Conservation (phyloP, 176 grass and related monocot species). For the Tillandsia leiboldiana region DNA sequence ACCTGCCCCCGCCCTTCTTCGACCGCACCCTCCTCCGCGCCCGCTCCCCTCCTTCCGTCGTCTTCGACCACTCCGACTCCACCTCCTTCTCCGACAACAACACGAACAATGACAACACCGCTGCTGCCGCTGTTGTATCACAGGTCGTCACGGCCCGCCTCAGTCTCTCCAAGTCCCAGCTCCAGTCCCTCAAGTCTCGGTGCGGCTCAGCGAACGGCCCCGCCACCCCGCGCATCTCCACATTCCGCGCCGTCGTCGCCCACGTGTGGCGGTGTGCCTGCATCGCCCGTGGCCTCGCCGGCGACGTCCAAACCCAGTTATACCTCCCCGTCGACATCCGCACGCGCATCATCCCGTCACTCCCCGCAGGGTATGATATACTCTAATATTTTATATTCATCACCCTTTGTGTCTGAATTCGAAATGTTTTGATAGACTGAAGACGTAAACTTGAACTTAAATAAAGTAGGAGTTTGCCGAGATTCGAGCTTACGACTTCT, state of each 20-base stretch:
- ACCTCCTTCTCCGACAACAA: not conserved
- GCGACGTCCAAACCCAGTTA: not conserved
- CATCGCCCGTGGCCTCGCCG: conserved; percentile 1
- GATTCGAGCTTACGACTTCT: too few species aligned
- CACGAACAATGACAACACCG: not conserved
- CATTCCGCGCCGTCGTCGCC: conserved; percentile 2
- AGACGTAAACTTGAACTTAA: not conserved
- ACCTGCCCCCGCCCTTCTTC: not conserved
- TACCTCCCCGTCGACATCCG: conserved; percentile 5
- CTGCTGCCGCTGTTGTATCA: not conserved
- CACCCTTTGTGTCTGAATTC: not conserved
- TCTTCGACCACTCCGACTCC: conserved; percentile 3
- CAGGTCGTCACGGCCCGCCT: not conserved
- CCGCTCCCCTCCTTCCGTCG: conserved; percentile 7
- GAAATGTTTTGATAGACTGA: not conserved
- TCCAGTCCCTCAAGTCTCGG: not conserved
- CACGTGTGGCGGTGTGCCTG: conserved; percentile 15
- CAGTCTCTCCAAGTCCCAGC: not conserved
- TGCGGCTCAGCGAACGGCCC: not conserved
- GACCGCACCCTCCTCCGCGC: conserved; percentile 12
- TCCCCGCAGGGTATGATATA: conserved; percentile 1
- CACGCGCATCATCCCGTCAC: not conserved
- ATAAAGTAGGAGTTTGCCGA: not conserved
- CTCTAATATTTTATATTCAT: conserved; percentile 1
- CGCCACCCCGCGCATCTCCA: not conserved